phyloP scores from a whole-genome alignment of 31 red algal genomes.

The Bonnemaisonia californica region DNA sequence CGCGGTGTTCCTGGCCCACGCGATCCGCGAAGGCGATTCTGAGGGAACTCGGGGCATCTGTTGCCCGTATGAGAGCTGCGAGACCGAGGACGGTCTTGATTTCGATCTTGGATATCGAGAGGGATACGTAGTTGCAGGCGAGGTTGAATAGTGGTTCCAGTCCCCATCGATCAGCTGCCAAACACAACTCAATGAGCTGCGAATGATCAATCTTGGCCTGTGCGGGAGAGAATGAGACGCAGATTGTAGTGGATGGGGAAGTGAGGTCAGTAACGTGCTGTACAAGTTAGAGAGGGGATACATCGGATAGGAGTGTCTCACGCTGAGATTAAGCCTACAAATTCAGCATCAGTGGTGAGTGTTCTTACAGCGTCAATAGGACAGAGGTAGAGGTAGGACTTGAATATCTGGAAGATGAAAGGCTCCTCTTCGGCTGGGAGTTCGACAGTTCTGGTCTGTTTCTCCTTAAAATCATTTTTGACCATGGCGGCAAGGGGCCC shows the following conservation, averaged over 20 bases:
- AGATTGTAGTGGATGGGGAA: too few relatives aligned
- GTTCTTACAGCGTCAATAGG: not conserved
- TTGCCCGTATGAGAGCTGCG: not conserved
- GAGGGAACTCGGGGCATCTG: not conserved
- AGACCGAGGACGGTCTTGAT: not conserved
- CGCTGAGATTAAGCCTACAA: not conserved
- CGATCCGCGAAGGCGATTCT: not conserved
- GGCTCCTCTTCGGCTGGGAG: not conserved
- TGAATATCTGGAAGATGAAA: not conserved
- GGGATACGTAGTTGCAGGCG: not conserved
- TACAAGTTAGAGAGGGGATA: too few relatives aligned
- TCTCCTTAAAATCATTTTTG: not conserved
- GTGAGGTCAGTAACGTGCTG: too few relatives aligned
- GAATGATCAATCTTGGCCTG: not conserved
- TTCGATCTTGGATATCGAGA: not conserved
- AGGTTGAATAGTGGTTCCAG: not conserved
- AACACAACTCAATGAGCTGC: not conserved
- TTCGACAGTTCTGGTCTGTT: not conserved
- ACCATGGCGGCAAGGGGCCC: not conserved
- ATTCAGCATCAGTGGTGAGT: not conserved
- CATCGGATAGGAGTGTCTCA: too few relatives aligned
- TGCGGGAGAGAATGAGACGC: too few relatives aligned
- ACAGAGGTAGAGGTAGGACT: not conserved
- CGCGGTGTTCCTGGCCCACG: not conserved
- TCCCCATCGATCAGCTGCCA: not conserved